Base-by-base conservation (phyloP, 495 filamentous ascomycete species). In the Penicillium verhagenii region DNA sequence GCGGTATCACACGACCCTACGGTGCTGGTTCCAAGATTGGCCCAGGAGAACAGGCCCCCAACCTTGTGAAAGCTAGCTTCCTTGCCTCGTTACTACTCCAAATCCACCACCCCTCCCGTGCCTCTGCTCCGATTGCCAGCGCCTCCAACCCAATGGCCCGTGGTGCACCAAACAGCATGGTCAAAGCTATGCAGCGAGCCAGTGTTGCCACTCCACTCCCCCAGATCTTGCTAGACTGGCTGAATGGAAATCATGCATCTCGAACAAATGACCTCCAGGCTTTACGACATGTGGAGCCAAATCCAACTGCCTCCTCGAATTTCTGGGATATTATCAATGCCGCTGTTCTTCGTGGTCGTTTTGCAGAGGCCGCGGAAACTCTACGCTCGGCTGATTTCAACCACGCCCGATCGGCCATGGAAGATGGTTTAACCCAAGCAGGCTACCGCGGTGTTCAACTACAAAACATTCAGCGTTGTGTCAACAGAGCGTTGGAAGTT, bases 301-400 rank as follows among this genome's bases (percentile, higher is more conserved):
- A 86, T 53, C 87, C 89, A 31, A 85, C 90, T 2, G 82, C 83
- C 42, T 87, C 91, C 58, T 70, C 72, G 6, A 75, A 83, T 24
- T 97, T 89, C 67, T 97, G 92, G 92, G 87, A 90, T 61, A 79
- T 84, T 9, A 71, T 96, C 16, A 86, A 84, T 56, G 75, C 78
- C 26, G 68, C 81, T 28, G 77, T 90, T 47, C 70, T 92, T 4
- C 86, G 91, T 14, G 91, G 92, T 20, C 81, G 82, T 28, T 79
- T 96, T 33, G 48, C 62, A 4, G 83, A 83, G 10, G 84, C 86
- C 0, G 74, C 85, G 2, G 70, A 75, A 33, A 64, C 93, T 28
- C 72, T 97, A 33, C 82, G 78, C 47, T 78, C 79, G 8, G 88
- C 89, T 1, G 86, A 89, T 42, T 96, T 92, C 79, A 83, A 82